Percentiles rank a stretch among this genome's conserved stretches.
These are phyloP conservation scores for Vigna unguiculata DNA, from an alignment of 306 rosid species.

Conservation along the genomic window DNA sequence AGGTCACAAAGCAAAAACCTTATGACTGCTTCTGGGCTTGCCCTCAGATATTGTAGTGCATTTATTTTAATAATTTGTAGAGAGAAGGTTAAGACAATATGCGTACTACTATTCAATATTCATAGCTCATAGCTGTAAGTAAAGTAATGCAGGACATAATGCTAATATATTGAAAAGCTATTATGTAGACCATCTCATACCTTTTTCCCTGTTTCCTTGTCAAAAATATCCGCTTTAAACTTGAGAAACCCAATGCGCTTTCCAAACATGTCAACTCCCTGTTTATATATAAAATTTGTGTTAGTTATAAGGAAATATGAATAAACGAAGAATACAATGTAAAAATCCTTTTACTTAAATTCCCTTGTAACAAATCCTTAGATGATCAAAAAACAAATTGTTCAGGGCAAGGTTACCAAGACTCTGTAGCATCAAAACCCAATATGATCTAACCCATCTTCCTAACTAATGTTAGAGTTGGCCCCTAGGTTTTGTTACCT, in stretches of 20 bases:
- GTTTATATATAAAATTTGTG: slow-evolving; percentile 14
- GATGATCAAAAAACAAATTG: background rate
- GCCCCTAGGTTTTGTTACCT: background rate
- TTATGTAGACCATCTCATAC: slow-evolving; percentile 48
- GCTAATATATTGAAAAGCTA: slow-evolving; percentile 9
- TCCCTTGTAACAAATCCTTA: slow-evolving; percentile 9
- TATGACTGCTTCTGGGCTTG: background rate
- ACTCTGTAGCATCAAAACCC: background rate
- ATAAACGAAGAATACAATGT: background rate
- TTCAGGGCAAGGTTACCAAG: background rate
- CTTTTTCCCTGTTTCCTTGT: slow-evolving; percentile 78
- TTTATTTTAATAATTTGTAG: background rate
- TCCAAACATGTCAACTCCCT: slow-evolving; percentile 98
- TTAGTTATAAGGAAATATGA: slow-evolving; percentile 4
- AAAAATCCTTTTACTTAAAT: slow-evolving; percentile 11
- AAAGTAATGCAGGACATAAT: too few relatives aligned
- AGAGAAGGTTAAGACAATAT: slow-evolving; percentile 10
- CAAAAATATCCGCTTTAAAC: slow-evolving; percentile 83
- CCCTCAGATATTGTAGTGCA: background rate
- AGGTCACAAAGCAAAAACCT: background rate
- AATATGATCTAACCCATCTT: background rate
- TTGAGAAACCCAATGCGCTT: slow-evolving; percentile 85
- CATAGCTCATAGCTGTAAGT: too few relatives aligned
- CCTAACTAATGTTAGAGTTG: background rate
- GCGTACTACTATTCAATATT: background rate